Evolutionary conservation across 208 protist genomes (phyloP).

Genomic region (Leishmania aethiopica): DNA sequence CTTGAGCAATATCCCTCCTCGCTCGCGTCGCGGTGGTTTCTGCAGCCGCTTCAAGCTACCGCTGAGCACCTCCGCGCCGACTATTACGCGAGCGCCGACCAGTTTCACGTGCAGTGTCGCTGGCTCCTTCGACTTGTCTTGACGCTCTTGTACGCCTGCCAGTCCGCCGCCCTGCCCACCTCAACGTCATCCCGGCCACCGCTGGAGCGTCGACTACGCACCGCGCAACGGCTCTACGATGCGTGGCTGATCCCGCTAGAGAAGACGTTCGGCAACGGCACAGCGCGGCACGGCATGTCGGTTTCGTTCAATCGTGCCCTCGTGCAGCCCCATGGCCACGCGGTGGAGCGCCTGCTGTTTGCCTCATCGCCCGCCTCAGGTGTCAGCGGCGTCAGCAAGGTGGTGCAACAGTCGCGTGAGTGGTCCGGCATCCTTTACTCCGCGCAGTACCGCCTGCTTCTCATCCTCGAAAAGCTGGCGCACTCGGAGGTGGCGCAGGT

Average conservation of each 20-base stretch:
- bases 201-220: constrained; percentile 45
- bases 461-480: constrained; percentile 70
- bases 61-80: constrained; percentile 23
- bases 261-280: constrained; percentile 25
- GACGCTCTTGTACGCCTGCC: constrained; percentile 19
- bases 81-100: constrained; percentile 16
- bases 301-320: constrained; percentile 35
- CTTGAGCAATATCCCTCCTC: constrained; percentile 18
- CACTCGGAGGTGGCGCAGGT: constrained; percentile 57
- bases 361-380: not conserved
- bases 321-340: constrained; percentile 32
- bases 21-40: constrained; percentile 21
- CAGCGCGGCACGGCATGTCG: constrained; percentile 55
- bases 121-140: constrained; percentile 25
- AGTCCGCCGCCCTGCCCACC: constrained; percentile 2
- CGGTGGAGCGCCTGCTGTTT: constrained; percentile 15
- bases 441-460: constrained; percentile 64
- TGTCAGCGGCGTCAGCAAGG: not conserved
- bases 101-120: constrained; percentile 22
- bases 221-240: constrained; percentile 24
- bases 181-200: constrained; percentile 25
- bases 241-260: constrained; percentile 31
- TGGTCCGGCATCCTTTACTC: constrained; percentile 49
- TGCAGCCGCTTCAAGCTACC: constrained; percentile 22
- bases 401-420: constrained; percentile 9